Base-by-base conservation (phyloP, 441 rosid genomes). In the Breynia disticha region DNA sequence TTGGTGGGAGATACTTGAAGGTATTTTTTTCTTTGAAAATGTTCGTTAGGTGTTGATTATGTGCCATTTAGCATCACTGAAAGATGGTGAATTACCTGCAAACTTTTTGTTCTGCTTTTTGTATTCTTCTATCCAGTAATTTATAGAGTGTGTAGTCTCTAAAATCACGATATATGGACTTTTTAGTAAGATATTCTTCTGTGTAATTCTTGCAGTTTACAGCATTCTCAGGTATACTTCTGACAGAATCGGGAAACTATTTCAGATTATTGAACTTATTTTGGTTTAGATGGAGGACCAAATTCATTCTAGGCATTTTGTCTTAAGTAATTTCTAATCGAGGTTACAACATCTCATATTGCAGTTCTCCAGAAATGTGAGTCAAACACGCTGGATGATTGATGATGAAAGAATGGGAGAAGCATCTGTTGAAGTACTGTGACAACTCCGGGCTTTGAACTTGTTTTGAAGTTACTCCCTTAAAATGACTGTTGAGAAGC, bases 331-430 rank as follows among this genome's bases (percentile, higher is more conserved):
- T 41, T 61, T 41, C 56, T 24, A 54, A 10, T 61, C 52, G 37
- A 54, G 3, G 45, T 12, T 60, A n/a, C 39, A 52, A 22, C 22
- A 45, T 19, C 52, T 28, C 59, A 28, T 53, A 15, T 67, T 71
- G 62, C 69, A 91, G 97, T 86, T 76, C 74, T 91, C 98, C 0
- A 86, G 98, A 76, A 91, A 86, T 67, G 95, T 91, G 52, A 91
- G 95, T 73, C 98, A 91, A 73, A 57, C 97, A 49, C 76, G 94
- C 52, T 91, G 98, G 98, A 88, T 91, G 54, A 91, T 88, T 68
- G 98, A 81, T 63, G 95, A 88, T 35, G 98, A 88, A 71, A 86
- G 98, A 75, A 86, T 72, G 91, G 98, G 98, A 19, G 97, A 88
- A 61, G 87, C 95, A 37, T 91, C 97, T 48, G 80, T 88, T 55